Evolutionary conservation across 257 asterid species (phyloP).

Genomic region (Cruciata laevipes): DNA sequence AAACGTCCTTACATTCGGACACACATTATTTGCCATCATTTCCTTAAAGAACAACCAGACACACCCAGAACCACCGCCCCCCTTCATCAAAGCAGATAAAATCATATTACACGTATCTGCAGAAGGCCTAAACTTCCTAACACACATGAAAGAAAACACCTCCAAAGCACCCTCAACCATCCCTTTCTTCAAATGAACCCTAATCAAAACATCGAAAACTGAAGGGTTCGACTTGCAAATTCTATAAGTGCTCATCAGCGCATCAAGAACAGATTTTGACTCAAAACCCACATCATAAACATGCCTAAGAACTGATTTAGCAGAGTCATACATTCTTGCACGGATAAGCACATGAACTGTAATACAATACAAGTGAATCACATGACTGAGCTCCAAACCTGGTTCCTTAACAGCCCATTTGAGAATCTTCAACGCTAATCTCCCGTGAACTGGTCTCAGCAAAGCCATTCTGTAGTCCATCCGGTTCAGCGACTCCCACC

Average conservation of each 20-base stretch:
- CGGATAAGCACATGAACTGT: constrained; percentile 75
- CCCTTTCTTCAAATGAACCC: constrained; percentile 55
- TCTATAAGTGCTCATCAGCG: constrained; percentile 69
- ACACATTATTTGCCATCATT: constrained; percentile 50
- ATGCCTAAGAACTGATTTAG: constrained; percentile 43
- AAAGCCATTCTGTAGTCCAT: constrained; percentile 64
- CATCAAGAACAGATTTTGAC: constrained; percentile 45
- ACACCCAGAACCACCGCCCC: constrained; percentile 23
- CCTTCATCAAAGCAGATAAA: constrained; percentile 47
- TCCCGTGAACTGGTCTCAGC: constrained; percentile 76
- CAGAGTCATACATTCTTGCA: constrained; percentile 76
- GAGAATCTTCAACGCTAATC: constrained; percentile 76
- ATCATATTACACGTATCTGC: constrained; percentile 72
- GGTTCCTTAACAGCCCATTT: constrained; percentile 76
- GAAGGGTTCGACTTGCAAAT: constrained; percentile 84
- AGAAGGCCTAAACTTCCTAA: constrained; percentile 62
- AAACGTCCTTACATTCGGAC: constrained; percentile 64
- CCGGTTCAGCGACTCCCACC: constrained; percentile 85
- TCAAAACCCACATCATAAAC: constrained; percentile 39
- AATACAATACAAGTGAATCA: constrained; percentile 59
- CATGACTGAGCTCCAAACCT: constrained; percentile 58
- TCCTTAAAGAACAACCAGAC: constrained; percentile 74
- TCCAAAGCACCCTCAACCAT: constrained; percentile 45
- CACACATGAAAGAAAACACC: constrained; percentile 52
- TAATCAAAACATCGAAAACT: constrained; percentile 77